Base-by-base conservation (phyloP, 345 rosid species). In the Arabis hirsuta region DNA sequence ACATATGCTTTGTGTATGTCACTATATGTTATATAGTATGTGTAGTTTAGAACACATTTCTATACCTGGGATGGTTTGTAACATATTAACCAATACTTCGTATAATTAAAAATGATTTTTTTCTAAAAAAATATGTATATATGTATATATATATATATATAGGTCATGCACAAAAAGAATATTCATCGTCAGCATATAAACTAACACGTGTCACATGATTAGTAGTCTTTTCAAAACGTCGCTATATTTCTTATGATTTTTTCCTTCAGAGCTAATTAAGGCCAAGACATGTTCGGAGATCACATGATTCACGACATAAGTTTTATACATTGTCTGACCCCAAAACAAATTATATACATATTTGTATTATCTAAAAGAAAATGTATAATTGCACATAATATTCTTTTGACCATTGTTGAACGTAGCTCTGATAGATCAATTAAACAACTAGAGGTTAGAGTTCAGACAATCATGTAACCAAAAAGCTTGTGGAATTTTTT, bases 221-320 rank as follows among this genome's bases (percentile, higher is more conserved):
- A 61, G 58, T 53, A 69, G 73, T 60, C 9, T 34, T 11, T 3
- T 20, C 1, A 52, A 74, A 74, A 50, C 55, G 58, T 63, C 39
- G 53, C 47, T 60, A 74, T 32, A 57, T 63, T 54, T 53, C 8
- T 62, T 58, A 26, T 43, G 3, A 16, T 24, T 8, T 46, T 22
- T 42, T 4, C 52, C 53, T 29, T 42, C 20, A 13, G 62, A 64
- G 16, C 45, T 66, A 57, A 43, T 59, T 51, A 67, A 74, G 78
- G 73, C 47, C 34, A 66, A 36, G 62, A 67, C 73, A 67, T 60
- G 67, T 67, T 67, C 67, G 5, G 24, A 45, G 62, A 51, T 67
- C 78, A 74, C 78, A 74, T 74, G 78, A 67, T 41, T 58, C 78
- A 67, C 78, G 73, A 74, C 72, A 42, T 65, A 20, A 47, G 67